Base-by-base conservation (phyloP, 495 filamentous ascomycete genomes). In the Penicillium dipodomyicola region DNA sequence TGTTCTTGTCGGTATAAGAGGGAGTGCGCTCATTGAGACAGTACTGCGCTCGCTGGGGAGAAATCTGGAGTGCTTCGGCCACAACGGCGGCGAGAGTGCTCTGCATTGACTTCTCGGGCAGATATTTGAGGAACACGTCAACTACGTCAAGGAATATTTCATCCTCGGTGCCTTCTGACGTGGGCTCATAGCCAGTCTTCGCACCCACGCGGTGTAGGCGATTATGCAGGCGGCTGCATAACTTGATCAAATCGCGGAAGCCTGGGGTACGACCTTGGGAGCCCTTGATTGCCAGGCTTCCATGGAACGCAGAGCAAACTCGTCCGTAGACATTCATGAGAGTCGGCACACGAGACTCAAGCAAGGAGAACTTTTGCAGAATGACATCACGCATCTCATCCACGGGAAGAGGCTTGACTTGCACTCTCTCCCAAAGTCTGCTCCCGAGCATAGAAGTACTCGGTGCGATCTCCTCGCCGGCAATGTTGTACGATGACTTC, bases 61-160 rank as follows among this genome's bases (percentile, higher is more conserved):
- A 87, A 17, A 96, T 84, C 49, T 91, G 87, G 68, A 99, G 85
- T 49, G 87, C 87, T 70, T 93, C 86, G 11, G 92, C 90, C 43
- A 96, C 87, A 20, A 81, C 78, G 12, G 77, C 70, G 22, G 88
- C 80, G 46, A 95, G 76, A n/a, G 77, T 66, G 14, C 75, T 70
- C 46, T 84, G 80, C n/a, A 85, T 71, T 6, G 81, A 78, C 19
- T 77, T 80, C 35, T 84, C 86, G n/a, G 88, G 84, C 22, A 95
- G 71, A 57, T 84, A 87, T 33, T 88, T 88, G 43, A 88, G 84
- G 72, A 97, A 96, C 57, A 91, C 89, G 67, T 97, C 94, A 33
- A 89, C 78, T 5, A 91, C 86, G 65, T 97, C 95, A 65, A 95
- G 77, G 65, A 97, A 96, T 63, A 97, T 95, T 41, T 86, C 83